These are phyloP conservation scores for Cyberlindnera mycetangii DNA, from an alignment of 805 yeast species.

Conservation along the genomic window DNA sequence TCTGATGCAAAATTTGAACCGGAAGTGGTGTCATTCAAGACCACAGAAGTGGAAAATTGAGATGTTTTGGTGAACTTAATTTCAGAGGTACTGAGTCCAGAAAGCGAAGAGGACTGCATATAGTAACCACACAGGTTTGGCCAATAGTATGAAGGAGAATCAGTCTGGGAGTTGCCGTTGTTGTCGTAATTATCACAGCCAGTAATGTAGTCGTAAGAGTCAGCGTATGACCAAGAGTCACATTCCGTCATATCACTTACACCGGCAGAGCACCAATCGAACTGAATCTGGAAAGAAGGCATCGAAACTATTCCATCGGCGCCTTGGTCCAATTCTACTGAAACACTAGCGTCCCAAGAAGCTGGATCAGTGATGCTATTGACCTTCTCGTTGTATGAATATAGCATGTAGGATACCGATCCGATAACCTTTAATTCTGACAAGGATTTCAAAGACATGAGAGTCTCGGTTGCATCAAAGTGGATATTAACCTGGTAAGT, in stretches of 20 bases:
- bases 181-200: conserved; percentile 25
- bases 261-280: conserved; percentile 28
- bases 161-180: conserved; percentile 21
- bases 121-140: conserved; percentile 21
- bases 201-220: conserved; percentile 24
- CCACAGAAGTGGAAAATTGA: no score
- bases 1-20: no score
- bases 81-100: no score
- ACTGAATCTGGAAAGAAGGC: conserved; percentile 23
- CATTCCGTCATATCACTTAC: conserved; percentile 22
- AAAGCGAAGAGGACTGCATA: no score
- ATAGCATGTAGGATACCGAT: conserved; percentile 9
- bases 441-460: conserved; percentile 16
- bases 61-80: no score
- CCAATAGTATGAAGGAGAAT: conserved; percentile 24
- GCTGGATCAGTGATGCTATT: conserved; percentile 10
- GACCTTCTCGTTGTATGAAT: conserved; percentile 13
- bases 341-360: conserved; percentile 12
- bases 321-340: conserved; percentile 3
- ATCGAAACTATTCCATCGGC: conserved; percentile 9
- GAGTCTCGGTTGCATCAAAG: conserved; percentile 6
- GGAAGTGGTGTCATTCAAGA: no score
- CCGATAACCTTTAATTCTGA: conserved; percentile 23
- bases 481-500: conserved; percentile 18
- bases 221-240: conserved; percentile 17